These are phyloP conservation scores for Pinus tabuliformis DNA, from an alignment of 75 land plant genomes.

Conservation along the genomic window DNA sequence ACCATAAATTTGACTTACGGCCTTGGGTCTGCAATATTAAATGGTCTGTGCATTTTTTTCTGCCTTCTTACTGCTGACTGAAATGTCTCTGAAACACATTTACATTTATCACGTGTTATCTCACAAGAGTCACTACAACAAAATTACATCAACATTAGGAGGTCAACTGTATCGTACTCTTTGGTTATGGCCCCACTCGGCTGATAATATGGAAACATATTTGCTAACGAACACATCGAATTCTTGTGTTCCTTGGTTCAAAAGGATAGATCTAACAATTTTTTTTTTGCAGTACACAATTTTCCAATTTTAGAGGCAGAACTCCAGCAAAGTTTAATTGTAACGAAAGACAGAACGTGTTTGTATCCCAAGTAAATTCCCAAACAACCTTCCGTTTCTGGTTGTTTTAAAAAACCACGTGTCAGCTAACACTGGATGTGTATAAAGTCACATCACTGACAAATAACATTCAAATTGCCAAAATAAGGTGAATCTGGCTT, in stretches of 20 bases:
- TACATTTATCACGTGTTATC: not conserved
- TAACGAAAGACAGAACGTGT: not conserved
- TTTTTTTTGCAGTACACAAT: not conserved
- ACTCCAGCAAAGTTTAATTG: not conserved
- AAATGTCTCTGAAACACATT: not conserved
- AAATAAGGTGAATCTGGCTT: not conserved
- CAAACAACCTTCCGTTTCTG: not conserved
- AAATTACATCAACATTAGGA: no score
- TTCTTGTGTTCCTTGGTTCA: not conserved
- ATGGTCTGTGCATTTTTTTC: not conserved
- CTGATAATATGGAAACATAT: not conserved
- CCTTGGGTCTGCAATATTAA: not conserved
- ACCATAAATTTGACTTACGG: not conserved
- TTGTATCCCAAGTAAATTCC: not conserved
- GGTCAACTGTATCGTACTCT: not conserved
- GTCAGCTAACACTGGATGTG: not conserved
- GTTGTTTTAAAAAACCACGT: not conserved
- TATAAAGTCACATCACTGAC: not conserved
- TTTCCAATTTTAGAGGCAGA: not conserved
- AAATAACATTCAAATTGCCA: not conserved
- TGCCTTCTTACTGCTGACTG: not conserved
- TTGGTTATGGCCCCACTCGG: not conserved
- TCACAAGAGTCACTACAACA: not conserved
- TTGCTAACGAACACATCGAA: not conserved
- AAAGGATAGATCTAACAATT: not conserved